Evolutionary conservation across 305 asterid genomes (phyloP).

Genomic region (Ilex paraguariensis): DNA sequence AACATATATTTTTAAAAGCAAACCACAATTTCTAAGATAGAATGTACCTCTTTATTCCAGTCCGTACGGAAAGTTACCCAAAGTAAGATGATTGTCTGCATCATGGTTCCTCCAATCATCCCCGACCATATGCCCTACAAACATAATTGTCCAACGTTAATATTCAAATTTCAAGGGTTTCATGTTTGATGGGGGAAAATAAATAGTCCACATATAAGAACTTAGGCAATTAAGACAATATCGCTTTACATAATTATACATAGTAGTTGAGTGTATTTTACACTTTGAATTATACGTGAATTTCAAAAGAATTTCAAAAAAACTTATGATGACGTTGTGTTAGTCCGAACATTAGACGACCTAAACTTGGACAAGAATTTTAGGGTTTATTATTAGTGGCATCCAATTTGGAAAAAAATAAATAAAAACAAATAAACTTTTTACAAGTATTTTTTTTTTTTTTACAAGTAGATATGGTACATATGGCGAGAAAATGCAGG

Average conservation of each 20-base stretch:
- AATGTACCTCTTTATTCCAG: constrained; percentile 6
- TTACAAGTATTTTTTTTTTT: background rate
- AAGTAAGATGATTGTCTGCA: background rate
- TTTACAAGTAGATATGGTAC: too few relatives aligned
- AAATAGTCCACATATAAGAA: background rate
- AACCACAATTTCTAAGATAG: background rate
- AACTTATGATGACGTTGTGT: too few relatives aligned
- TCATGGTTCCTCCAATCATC: constrained; percentile 2
- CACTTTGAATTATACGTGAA: too few relatives aligned
- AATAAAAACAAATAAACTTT: background rate
- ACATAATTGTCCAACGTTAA: background rate
- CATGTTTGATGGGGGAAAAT: too few relatives aligned
- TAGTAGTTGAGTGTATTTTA: too few relatives aligned
- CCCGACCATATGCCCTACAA: constrained; percentile 5
- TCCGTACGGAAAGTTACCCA: constrained; percentile 2
- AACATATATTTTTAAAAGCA: background rate
- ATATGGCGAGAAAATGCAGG: too few relatives aligned
- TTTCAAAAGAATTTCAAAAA: too few relatives aligned
- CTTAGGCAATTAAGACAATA: background rate
- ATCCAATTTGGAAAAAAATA: background rate
- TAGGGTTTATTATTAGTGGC: background rate
- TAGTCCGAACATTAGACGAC: too few relatives aligned
- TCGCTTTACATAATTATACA: too few relatives aligned
- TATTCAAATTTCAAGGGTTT: too few relatives aligned
- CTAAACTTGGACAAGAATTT: background rate